Conservation (phyloP, 192 early-diverging fungal genomes). For the Gaertneriomyces sp. region DNA sequence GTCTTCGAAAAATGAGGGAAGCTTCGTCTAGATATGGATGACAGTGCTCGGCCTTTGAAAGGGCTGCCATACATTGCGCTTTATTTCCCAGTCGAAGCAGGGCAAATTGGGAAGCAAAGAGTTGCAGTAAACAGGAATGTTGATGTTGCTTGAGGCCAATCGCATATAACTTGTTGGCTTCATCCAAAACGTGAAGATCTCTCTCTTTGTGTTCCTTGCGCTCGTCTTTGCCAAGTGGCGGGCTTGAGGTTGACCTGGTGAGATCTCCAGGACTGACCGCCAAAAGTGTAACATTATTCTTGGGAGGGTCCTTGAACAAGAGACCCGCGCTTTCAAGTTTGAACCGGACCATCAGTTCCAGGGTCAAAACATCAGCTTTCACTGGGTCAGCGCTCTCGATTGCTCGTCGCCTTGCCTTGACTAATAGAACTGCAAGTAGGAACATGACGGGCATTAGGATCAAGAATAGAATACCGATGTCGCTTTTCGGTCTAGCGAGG, state of each 20-base stretch:
- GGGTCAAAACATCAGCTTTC: slow-evolving; percentile 18
- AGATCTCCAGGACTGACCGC: slow-evolving; percentile 27
- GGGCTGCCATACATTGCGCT: slow-evolving; percentile 41
- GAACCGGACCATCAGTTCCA: slow-evolving; percentile 43
- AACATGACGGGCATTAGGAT: slow-evolving; percentile 27
- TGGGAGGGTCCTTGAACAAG: slow-evolving; percentile 26
- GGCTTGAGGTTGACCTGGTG: background rate
- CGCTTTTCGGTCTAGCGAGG: slow-evolving; percentile 33
- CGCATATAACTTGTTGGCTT: slow-evolving; percentile 26
- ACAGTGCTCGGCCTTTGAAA: slow-evolving; percentile 35
- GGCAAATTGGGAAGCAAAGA: slow-evolving; percentile 39
- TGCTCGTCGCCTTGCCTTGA: slow-evolving; percentile 7
- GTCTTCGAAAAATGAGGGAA: slow-evolving; percentile 43
- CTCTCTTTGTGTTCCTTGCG: slow-evolving; percentile 2
- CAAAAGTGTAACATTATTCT: slow-evolving; percentile 4
- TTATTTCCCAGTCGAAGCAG: slow-evolving; percentile 40
- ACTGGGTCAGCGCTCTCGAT: slow-evolving; percentile 26
- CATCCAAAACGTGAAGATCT: slow-evolving; percentile 25
- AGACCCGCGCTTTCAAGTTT: slow-evolving; percentile 21
- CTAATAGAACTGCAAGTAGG: slow-evolving; percentile 24
- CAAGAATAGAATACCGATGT: slow-evolving; percentile 44
- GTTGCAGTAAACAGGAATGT: slow-evolving; percentile 33
- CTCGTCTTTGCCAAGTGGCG: background rate
- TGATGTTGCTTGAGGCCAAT: slow-evolving; percentile 23
- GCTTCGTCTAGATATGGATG: slow-evolving; percentile 41